Conservation (phyloP, 176 grass and related monocot species). For the Carex kokanica region DNA sequence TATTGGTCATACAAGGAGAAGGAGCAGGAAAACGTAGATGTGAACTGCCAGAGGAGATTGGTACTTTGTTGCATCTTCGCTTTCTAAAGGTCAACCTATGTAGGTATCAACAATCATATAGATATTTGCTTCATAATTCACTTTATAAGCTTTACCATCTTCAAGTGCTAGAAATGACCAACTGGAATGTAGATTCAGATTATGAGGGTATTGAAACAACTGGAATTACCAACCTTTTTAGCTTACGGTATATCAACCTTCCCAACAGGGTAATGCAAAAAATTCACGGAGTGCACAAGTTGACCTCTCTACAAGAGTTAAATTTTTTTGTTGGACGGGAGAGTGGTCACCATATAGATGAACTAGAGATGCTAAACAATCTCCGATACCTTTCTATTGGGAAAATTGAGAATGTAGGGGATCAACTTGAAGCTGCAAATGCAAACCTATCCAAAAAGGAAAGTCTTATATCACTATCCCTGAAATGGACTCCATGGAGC, state of each 20-base stretch:
- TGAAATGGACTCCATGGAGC: no score
- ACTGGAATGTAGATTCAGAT: no score
- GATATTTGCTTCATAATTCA: background rate
- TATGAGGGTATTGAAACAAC: background rate
- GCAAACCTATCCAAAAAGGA: conserved; percentile 23
- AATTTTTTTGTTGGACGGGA: background rate
- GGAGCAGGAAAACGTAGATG: no score
- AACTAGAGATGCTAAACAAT: conserved; percentile 15
- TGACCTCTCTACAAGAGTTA: conserved; percentile 25
- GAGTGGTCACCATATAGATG: conserved; percentile 13
- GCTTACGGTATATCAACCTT: background rate
- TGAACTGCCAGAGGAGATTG: background rate
- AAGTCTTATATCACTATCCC: background rate
- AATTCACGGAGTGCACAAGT: background rate
- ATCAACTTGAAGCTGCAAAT: background rate
- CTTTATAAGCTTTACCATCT: conserved; percentile 19
- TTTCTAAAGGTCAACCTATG: background rate
- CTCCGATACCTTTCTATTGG: background rate
- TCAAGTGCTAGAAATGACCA: background rate
- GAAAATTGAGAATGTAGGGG: conserved; percentile 24
- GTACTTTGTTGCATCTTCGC: conserved; percentile 26
- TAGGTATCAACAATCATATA: no score
- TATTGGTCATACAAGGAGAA: conserved; percentile 12
- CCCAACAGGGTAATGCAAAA: background rate
- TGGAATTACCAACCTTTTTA: conserved; percentile 5